phyloP scores from a whole-genome alignment of 2,329 filamentous ascomycete genomes.

The Tolypocladium cylindrosporum region DNA sequence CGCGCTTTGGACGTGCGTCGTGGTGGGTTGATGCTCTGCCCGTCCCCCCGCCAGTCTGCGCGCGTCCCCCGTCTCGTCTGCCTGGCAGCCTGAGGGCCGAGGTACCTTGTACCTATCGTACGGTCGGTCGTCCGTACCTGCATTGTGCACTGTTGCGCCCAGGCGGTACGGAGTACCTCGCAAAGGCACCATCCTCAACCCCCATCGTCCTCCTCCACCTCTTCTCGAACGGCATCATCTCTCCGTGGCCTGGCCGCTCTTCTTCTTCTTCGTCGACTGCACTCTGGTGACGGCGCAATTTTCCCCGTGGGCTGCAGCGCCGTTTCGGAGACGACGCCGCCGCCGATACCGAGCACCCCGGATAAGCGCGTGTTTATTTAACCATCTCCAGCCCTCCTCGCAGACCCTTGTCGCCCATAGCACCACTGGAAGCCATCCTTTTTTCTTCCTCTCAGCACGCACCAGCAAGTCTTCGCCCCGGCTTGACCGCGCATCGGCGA shows the following conservation, averaged over 20 bases:
- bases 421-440: not conserved
- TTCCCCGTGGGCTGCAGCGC: not conserved
- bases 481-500: not conserved
- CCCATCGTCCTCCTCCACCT: not conserved
- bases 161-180: not conserved
- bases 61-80: too few relatives aligned
- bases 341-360: not conserved
- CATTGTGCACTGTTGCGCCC: not conserved
- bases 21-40: not conserved
- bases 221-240: too few relatives aligned
- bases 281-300: not conserved
- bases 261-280: not conserved
- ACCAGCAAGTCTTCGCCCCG: not conserved
- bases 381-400: not conserved
- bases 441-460: not conserved
- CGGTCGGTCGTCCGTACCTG: not conserved
- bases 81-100: not conserved
- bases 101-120: too few relatives aligned
- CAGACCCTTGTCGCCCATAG: not conserved
- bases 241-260: not conserved
- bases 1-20: not conserved
- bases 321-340: not conserved
- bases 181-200: not conserved
- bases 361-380: constrained; percentile 1
- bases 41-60: not conserved